phyloP scores from a whole-genome alignment of 257 asterid genomes.

The Mentha longifolia region DNA sequence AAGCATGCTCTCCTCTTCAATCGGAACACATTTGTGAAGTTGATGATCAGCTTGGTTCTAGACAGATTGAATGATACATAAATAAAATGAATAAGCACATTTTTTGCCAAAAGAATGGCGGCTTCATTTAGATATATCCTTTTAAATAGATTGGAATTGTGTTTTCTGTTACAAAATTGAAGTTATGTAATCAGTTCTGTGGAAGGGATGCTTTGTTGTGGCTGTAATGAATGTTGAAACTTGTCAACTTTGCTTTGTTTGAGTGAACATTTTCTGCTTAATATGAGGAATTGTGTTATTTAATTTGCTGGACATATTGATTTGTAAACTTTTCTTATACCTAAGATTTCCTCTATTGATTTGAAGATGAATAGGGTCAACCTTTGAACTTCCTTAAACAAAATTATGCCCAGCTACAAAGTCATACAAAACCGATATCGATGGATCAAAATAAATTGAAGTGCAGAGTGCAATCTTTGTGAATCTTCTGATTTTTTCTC shows the following conservation, averaged over 20 bases:
- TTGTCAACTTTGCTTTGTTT: slow-evolving; percentile 6
- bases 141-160: slow-evolving; percentile 32
- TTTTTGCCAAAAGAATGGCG: slow-evolving; percentile 41
- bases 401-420: no score
- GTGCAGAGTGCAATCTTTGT: no score
- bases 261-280: slow-evolving; percentile 13
- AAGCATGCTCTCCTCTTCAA: slow-evolving; percentile 38
- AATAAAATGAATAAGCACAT: slow-evolving; percentile 31
- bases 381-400: no score
- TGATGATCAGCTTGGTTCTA: slow-evolving; percentile 41
- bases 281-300: not conserved
- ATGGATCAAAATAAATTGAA: no score
- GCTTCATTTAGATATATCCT: slow-evolving; percentile 24
- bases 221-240: slow-evolving; percentile 20
- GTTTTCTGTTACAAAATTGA: slow-evolving; percentile 31
- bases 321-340: no score
- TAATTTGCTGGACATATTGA: no score
- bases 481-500: no score
- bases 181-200: slow-evolving; percentile 12
- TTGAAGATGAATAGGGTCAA: no score
- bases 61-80: slow-evolving; percentile 37
- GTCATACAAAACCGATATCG: no score
- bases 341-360: no score
- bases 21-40: slow-evolving; percentile 41
- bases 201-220: slow-evolving; percentile 18